These are phyloP conservation scores for Wallacemonas sp. DNA, from an alignment of 208 protist species.

Conservation along the genomic window DNA sequence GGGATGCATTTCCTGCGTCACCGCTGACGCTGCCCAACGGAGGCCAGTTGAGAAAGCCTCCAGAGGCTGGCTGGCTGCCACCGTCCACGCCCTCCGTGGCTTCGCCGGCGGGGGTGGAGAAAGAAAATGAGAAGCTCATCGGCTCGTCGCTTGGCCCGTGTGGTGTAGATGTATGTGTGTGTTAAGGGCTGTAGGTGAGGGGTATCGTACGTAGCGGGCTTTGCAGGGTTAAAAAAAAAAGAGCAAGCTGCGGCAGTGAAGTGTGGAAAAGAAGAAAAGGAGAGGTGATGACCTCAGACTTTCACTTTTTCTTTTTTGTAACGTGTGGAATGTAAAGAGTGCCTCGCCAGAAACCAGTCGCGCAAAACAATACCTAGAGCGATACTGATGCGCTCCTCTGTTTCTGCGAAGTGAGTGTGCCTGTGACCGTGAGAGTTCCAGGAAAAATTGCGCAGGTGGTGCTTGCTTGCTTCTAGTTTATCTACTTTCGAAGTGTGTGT, in stretches of 20 bases:
- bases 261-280: not conserved
- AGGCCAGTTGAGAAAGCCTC: not conserved
- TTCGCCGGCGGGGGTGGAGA: not conserved
- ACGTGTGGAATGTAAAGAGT: too few species aligned
- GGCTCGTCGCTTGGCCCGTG: not conserved
- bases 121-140: conserved; percentile 10
- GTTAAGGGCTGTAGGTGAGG: too few species aligned
- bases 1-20: conserved; percentile 1
- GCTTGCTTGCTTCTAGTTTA: too few species aligned
- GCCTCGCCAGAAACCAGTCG: too few species aligned
- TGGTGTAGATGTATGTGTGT: not conserved
- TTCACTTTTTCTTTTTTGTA: conserved; percentile 5
- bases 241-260: not conserved
- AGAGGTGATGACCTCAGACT: not conserved
- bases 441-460: too few species aligned
- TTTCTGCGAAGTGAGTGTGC: too few species aligned
- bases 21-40: not conserved
- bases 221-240: not conserved
- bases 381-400: too few species aligned
- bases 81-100: not conserved
- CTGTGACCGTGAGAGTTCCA: too few species aligned
- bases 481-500: not conserved
- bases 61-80: not conserved
- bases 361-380: too few species aligned
- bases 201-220: too few species aligned